phyloP scores from a whole-genome alignment of 2,329 filamentous ascomycete species.

The Aschersonia sp. region DNA sequence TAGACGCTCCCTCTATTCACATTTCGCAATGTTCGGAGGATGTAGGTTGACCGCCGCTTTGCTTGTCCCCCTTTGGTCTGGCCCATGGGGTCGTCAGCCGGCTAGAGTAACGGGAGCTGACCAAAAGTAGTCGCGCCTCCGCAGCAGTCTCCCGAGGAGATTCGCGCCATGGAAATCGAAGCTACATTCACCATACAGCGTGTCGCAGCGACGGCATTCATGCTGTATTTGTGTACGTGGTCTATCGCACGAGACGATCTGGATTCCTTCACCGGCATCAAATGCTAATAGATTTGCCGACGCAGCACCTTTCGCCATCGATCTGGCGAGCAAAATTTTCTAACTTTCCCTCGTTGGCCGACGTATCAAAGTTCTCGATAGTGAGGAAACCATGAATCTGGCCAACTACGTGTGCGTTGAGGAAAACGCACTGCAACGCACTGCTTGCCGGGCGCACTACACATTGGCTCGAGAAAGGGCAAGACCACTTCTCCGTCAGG shows the following conservation, averaged over 20 bases:
- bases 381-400: no score
- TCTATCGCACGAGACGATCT: not conserved
- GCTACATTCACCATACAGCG: conserved; percentile 54
- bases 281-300: not conserved
- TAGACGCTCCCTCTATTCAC: not conserved
- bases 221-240: conserved; percentile 60
- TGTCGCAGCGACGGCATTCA: conserved; percentile 48
- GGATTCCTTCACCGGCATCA: not conserved
- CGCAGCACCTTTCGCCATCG: conserved; percentile 43
- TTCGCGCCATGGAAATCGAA: conserved; percentile 53
- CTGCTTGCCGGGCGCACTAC: no score
- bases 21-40: conserved; percentile 14
- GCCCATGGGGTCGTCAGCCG: not conserved
- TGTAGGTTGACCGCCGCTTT: conserved; percentile 23
- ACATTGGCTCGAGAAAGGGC: no score
- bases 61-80: not conserved
- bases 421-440: no score
- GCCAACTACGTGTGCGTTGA: no score
- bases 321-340: conserved; percentile 31
- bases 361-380: no score
- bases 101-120: conserved; percentile 9
- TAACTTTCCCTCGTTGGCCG: conserved; percentile 9
- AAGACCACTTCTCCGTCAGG: no score
- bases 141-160: conserved; percentile 55
- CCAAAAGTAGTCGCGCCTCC: conserved; percentile 45